These are phyloP conservation scores for Lachnellula occidentalis DNA, from an alignment of 2,329 filamentous ascomycete genomes.

Conservation along the genomic window DNA sequence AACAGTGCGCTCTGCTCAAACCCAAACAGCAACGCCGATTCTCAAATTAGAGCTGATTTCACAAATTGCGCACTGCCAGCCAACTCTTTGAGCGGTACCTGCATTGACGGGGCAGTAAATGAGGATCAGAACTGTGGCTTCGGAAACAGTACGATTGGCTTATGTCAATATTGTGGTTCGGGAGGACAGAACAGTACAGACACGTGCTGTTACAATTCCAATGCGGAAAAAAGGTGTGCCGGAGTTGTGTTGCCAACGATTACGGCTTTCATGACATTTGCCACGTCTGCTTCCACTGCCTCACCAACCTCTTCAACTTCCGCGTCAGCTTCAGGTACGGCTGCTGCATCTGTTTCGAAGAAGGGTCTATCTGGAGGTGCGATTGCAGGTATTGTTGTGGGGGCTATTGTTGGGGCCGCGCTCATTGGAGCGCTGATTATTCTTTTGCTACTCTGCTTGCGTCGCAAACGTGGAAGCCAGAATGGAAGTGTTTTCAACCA, in stretches of 20 bases:
- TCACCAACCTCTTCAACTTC: constrained; percentile 34
- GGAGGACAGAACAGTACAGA: constrained; percentile 89
- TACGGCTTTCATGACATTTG: constrained; percentile 60
- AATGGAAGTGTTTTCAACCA: constrained; percentile 81
- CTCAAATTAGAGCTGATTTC: constrained; percentile 86
- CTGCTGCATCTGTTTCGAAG: constrained; percentile 7
- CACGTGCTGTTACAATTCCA: constrained; percentile 83
- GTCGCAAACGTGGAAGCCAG: constrained; percentile 53
- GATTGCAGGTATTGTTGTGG: constrained; percentile 87
- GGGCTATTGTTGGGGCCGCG: constrained; percentile 64
- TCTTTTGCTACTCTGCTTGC: constrained; percentile 44
- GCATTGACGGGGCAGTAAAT: constrained; percentile 72
- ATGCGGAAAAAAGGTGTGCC: constrained; percentile 67
- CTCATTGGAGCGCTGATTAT: constrained; percentile 67
- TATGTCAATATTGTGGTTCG: constrained; percentile 81
- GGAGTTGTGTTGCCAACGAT: constrained; percentile 75
- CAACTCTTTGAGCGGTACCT: constrained; percentile 69
- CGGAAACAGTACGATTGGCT: constrained; percentile 60
- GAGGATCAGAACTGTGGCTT: constrained; percentile 87
- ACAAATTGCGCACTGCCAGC: constrained; percentile 80
- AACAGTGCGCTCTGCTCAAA: constrained; percentile 68
- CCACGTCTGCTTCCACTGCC: constrained; percentile 44
- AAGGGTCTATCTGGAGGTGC: constrained; percentile 69
- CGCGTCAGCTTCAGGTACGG: constrained; percentile 13
- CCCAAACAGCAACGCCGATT: constrained; percentile 58